Evolutionary conservation across 257 asterid species (phyloP).

Genomic region (Gentiana macrophylla): DNA sequence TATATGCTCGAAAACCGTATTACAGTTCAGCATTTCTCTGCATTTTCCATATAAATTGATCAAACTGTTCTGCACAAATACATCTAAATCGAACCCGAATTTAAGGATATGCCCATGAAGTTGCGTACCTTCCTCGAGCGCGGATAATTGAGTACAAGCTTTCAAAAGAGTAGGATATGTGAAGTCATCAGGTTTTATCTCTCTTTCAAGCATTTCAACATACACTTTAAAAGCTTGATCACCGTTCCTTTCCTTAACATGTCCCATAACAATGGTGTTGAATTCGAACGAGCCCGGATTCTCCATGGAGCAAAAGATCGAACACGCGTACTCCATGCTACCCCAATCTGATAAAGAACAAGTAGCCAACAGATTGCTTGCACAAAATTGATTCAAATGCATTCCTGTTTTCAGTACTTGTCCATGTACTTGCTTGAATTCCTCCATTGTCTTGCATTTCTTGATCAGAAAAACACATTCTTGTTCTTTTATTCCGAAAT

Average conservation of each 20-base stretch:
- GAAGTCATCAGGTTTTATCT: slow-evolving; percentile 47
- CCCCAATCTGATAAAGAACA: slow-evolving; percentile 82
- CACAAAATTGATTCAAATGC: slow-evolving; percentile 42
- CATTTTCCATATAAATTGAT: slow-evolving; percentile 76
- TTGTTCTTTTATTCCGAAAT: slow-evolving; percentile 42
- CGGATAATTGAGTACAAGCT: slow-evolving; percentile 38
- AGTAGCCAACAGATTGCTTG: slow-evolving; percentile 60
- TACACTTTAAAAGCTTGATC: slow-evolving; percentile 36
- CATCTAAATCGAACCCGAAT: slow-evolving; percentile 47
- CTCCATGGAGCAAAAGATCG: slow-evolving; percentile 40
- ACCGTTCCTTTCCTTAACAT: slow-evolving; percentile 32
- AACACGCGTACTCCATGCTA: slow-evolving; percentile 78
- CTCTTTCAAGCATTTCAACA: slow-evolving; percentile 50
- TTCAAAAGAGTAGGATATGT: slow-evolving; percentile 58
- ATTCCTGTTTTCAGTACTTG: slow-evolving; percentile 58
- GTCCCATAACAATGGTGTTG: slow-evolving; percentile 60
- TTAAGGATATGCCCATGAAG: slow-evolving; percentile 61
- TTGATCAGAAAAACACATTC: slow-evolving; percentile 46
- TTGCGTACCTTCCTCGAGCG: slow-evolving; percentile 36
- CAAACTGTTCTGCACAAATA: slow-evolving; percentile 60
- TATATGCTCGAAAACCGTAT: slow-evolving; percentile 40
- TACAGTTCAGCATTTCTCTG: slow-evolving; percentile 26
- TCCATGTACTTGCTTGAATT: slow-evolving; percentile 62
- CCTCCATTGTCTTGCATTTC: slow-evolving; percentile 39
- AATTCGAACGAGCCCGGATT: slow-evolving; percentile 59